Base-by-base conservation (phyloP, 2,329 filamentous ascomycete species). In the Cordyceps tenuipes region DNA sequence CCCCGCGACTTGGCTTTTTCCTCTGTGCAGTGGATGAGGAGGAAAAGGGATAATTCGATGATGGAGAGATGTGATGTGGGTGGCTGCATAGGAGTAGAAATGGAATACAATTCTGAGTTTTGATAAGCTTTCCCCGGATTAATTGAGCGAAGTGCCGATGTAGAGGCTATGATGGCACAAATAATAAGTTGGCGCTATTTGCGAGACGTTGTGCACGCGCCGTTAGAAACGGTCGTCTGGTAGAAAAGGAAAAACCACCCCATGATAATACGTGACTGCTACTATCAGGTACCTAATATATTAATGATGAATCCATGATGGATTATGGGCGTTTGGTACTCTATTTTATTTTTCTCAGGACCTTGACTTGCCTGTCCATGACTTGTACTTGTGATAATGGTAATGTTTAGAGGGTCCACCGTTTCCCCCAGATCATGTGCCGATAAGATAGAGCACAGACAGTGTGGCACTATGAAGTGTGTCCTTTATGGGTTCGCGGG, bases 41-140 rank as follows among this genome's bases (percentile, higher is more conserved):
- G 46, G 46, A 43, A 50, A 23, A 57, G 36, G 36, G 55, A 50
- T 57, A 50, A 41, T 57, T 43, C 36, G 46, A 43, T n/a, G 46
- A 29, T 44, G 31, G 34, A 39, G 31, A 26, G 19, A 13, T 5
- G 46, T 44, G 54, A 48, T 31, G 54, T 48, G 43, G 54, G 54
- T 21, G 41, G 47, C 55, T 57, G 55, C 55, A 50, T 57, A 57
- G 56, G 56, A 59, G 56, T 59, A 59, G 56, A 59, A 51, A 52
- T 59, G 48, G 48, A 59, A 59, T 52, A 52, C 46, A 56, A 57
- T 57, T 57, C 54, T 57, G 54, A 57, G 19, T 17, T 39, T 39
- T 48, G 3, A 57, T 26, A 2, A 36, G 49, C 3, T 39, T 44
- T 13, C n/a, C n/a, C 29, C 5, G 9, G 4, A n/a, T 34, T 10